Base-by-base conservation (phyloP, 176 grass and related monocot genomes). In the Dendrocalamus sinicus region DNA sequence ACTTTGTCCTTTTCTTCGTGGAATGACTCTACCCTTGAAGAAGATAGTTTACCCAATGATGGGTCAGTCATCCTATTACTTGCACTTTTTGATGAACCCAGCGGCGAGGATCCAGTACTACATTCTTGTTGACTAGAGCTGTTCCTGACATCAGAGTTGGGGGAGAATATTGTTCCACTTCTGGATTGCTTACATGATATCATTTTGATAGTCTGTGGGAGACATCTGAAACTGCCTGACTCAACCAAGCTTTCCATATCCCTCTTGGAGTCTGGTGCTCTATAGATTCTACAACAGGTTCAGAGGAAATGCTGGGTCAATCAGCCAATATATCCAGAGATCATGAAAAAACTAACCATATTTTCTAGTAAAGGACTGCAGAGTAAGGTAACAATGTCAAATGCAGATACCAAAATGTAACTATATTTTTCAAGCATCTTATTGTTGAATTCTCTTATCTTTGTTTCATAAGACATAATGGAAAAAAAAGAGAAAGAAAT, bases 51-150 rank as follows among this genome's bases (percentile, higher is more conserved):
- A 70, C 72, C 82, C 2, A 91, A 62, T 17, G 86, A 87, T 65
- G 90, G 70, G 73, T 94, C 89, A 6, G 88, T 82, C 67, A 99
- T 94, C 72, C 91, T 91, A 90, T 90, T 92, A 86, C 94, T 94
- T 88, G 72, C 81, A 40, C 78, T 86, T 74, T 94, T 92, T 6
- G 92, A 96, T 80, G 93, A 96, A 79, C 81, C 71, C 48, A 89
- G 61, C 28, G 92, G 97, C 16, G 97, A 94, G 15, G 87, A 92
- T 86, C 81, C 89, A 24, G 80, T 82, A 9, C 88, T 88, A 62
- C 89, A 81, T 61, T 92, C 91, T 74, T 89, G 88, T 69, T 12
- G 78, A 79, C 60, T 69, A 79, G 77, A 85, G 68, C 79, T 82
- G 76, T 89, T 91, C 72, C 83, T 83, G 50, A 81, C 67, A 63